Evolutionary conservation across 139 green algal genomes (phyloP).

Genomic region (Micractinium conductrix): DNA sequence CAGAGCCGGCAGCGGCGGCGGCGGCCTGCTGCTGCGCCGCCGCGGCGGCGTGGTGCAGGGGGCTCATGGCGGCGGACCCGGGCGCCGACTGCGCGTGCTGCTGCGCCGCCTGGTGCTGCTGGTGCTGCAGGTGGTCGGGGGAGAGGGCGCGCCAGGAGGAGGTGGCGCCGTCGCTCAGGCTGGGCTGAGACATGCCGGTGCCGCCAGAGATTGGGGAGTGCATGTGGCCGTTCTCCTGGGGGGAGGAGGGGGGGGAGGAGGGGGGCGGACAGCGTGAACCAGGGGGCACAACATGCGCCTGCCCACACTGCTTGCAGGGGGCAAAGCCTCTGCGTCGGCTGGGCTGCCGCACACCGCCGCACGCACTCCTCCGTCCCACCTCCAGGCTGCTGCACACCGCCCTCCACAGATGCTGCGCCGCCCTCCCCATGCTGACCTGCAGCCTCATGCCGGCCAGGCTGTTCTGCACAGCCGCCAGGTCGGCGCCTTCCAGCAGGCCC

Average conservation of each 20-base stretch:
- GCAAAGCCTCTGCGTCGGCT: not conserved
- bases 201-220: conserved; percentile 2
- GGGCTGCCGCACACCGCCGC: not conserved
- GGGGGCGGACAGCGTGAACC: not conserved
- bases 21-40: not conserved
- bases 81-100: conserved; percentile 3
- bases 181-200: conserved; percentile 2
- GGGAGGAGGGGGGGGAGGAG: not conserved
- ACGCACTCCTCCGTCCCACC: not conserved
- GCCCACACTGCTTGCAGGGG: not conserved
- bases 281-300: not conserved
- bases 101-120: conserved; percentile 16
- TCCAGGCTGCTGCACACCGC: not conserved
- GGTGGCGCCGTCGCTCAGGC: conserved; percentile 28
- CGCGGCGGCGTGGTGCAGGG: not conserved
- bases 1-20: not conserved
- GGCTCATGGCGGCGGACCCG: not conserved
- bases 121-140: conserved; percentile 21
- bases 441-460: conserved; percentile 54
- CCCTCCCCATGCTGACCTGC: conserved; percentile 5
- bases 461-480: conserved; percentile 54
- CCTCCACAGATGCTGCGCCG: not conserved
- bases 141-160: conserved; percentile 23
- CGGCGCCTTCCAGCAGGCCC: conserved; percentile 17
- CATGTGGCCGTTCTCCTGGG: conserved; percentile 28